Evolutionary conservation across 148 eudicot species (phyloP).

Genomic region (Cornus suecica): DNA sequence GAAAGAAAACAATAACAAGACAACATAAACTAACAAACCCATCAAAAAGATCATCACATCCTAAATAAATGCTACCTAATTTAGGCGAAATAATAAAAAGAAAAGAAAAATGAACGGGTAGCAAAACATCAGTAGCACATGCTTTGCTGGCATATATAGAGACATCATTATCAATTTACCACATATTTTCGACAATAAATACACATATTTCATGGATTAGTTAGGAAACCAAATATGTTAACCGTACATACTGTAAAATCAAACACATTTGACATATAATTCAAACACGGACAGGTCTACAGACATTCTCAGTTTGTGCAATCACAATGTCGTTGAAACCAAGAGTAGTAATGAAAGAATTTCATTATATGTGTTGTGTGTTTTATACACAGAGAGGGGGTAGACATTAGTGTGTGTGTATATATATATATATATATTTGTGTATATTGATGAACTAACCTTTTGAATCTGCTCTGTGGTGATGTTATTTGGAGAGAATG

Average conservation of each 20-base stretch:
- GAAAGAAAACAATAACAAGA: background rate
- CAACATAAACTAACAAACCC: too few species aligned
- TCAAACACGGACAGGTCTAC: background rate
- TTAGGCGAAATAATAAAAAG: background rate
- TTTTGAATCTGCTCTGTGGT: slow-evolving; percentile 75
- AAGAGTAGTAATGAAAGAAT: too few species aligned
- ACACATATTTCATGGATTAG: background rate
- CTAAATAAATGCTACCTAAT: background rate
- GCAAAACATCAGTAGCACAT: background rate
- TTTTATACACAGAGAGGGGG: too few species aligned
- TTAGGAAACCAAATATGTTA: background rate
- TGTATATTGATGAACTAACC: slow-evolving; percentile 25
- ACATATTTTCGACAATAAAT: too few species aligned
- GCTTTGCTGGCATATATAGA: too few species aligned
- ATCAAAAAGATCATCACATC: too few species aligned
- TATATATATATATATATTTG: background rate
- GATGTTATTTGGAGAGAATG: slow-evolving; percentile 24
- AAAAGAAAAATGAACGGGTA: background rate
- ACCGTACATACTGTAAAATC: background rate
- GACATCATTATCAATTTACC: too few species aligned
- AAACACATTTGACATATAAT: too few species aligned
- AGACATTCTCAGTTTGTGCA: too few species aligned
- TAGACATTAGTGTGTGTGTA: background rate
- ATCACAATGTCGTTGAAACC: too few species aligned
- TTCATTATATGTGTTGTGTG: background rate